These are phyloP conservation scores for Pichia phayaonensis DNA, from an alignment of 805 yeast genomes.

Conservation along the genomic window DNA sequence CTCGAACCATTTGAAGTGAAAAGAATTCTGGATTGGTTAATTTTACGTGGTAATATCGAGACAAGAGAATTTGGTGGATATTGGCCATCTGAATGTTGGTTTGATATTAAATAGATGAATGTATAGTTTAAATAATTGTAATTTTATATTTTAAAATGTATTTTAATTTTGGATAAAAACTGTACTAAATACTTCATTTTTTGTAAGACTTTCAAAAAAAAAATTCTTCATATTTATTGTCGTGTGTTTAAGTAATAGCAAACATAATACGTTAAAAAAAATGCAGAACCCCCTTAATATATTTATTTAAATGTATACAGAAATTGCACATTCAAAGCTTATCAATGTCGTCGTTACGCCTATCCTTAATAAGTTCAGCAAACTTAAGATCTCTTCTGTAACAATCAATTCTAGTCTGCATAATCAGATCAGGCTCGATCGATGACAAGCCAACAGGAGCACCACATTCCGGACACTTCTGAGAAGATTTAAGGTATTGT, in stretches of 20 bases:
- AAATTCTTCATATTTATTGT: too few species aligned
- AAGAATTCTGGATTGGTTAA: conserved; percentile 39
- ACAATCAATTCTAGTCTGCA: conserved; percentile 11
- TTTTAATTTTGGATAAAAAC: neutral
- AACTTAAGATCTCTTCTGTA: conserved; percentile 8
- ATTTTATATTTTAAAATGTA: neutral
- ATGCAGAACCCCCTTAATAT: too few species aligned
- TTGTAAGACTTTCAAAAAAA: too few species aligned
- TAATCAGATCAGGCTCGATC: conserved; percentile 12
- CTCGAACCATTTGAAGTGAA: conserved; percentile 33
- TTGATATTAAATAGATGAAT: conserved; percentile 1
- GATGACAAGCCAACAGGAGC: conserved; percentile 10
- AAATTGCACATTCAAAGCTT: neutral
- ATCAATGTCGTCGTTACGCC: conserved; percentile 5
- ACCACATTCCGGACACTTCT: conserved; percentile 54
- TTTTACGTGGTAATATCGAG: conserved; percentile 30
- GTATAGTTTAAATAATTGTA: neutral
- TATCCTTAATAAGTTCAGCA: conserved; percentile 4
- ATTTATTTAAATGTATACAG: neutral
- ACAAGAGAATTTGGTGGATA: conserved; percentile 32
- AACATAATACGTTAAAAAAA: too few species aligned
- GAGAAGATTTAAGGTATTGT: conserved; percentile 24
- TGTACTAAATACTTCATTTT: too few species aligned
- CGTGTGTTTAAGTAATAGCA: too few species aligned
- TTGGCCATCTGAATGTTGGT: conserved; percentile 42